These are phyloP conservation scores for Grosmannia serpens DNA, from an alignment of 2,329 filamentous ascomycete genomes.

Conservation along the genomic window DNA sequence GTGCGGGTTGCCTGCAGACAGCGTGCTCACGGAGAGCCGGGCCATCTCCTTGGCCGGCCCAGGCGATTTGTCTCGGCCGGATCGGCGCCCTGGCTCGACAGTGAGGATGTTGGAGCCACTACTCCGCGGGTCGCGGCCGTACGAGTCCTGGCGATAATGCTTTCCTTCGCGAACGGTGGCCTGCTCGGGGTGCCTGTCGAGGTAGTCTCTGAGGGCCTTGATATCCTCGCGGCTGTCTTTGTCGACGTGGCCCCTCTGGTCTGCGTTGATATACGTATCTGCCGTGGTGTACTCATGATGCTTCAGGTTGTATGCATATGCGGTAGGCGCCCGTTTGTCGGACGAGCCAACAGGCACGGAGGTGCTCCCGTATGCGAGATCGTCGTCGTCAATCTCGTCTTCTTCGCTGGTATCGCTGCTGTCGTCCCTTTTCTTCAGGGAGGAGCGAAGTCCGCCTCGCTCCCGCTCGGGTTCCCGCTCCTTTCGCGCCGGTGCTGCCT, in stretches of 20 bases:
- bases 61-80: conserved; percentile 27
- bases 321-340: neutral
- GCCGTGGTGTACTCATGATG: conserved; percentile 28
- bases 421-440: conserved; percentile 7
- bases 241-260: conserved; percentile 15
- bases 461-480: conserved; percentile 10
- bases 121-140: conserved; percentile 22
- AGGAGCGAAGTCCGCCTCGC: conserved; percentile 10
- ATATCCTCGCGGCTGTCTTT: neutral
- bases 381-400: conserved; percentile 12
- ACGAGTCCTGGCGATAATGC: conserved; percentile 17
- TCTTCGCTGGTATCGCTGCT: conserved; percentile 1
- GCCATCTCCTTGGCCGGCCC: conserved; percentile 41
- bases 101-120: conserved; percentile 29
- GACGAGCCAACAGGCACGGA: conserved; percentile 4
- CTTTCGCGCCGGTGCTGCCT: conserved; percentile 5
- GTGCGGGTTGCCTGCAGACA: conserved; percentile 19
- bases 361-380: conserved; percentile 37
- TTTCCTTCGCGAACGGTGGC: conserved; percentile 7
- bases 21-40: conserved; percentile 37
- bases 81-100: conserved; percentile 23
- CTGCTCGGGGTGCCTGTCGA: neutral
- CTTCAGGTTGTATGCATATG: conserved; percentile 20
- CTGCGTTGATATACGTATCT: conserved; percentile 22
- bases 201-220: neutral